Conservation (phyloP, 2,329 filamentous ascomycete species). For the Neobulgaria alba region DNA sequence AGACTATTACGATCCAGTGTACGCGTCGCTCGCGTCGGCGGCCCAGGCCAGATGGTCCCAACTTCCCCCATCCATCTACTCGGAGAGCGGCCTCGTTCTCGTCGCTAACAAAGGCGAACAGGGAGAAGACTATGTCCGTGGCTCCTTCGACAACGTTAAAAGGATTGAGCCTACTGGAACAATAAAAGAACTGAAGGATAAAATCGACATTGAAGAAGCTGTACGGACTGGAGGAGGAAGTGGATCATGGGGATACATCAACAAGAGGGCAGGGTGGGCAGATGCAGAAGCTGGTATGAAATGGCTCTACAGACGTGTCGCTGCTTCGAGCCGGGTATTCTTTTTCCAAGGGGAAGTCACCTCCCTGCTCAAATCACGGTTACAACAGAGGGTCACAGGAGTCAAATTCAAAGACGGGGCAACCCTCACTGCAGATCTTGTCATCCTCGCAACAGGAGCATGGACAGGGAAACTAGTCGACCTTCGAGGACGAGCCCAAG, state of each 20-base stretch:
- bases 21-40: slow-evolving; percentile 62
- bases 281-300: slow-evolving; percentile 64
- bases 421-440: slow-evolving; percentile 56
- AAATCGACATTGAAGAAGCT: slow-evolving; percentile 35
- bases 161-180: slow-evolving; percentile 27
- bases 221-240: slow-evolving; percentile 42
- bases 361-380: slow-evolving; percentile 22
- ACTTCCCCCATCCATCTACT: slow-evolving; percentile 42
- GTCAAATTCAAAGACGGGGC: slow-evolving; percentile 44
- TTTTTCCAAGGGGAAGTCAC: slow-evolving; percentile 41
- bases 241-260: slow-evolving; percentile 64
- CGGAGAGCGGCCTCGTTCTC: slow-evolving; percentile 59
- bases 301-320: slow-evolving; percentile 39
- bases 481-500: slow-evolving; percentile 63
- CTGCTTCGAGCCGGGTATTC: slow-evolving; percentile 32
- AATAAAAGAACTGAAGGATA: slow-evolving; percentile 34
- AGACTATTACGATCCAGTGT: slow-evolving; percentile 76
- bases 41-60: slow-evolving; percentile 65
- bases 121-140: slow-evolving; percentile 44
- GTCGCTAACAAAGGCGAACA: slow-evolving; percentile 41
- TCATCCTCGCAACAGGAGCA: slow-evolving; percentile 75
- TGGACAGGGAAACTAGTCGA: slow-evolving; percentile 78
- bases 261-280: slow-evolving; percentile 70
- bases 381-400: slow-evolving; percentile 38
- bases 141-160: slow-evolving; percentile 53